Base-by-base conservation (phyloP, 2,329 filamentous ascomycete species). In the Fusarium nisikadoi region DNA sequence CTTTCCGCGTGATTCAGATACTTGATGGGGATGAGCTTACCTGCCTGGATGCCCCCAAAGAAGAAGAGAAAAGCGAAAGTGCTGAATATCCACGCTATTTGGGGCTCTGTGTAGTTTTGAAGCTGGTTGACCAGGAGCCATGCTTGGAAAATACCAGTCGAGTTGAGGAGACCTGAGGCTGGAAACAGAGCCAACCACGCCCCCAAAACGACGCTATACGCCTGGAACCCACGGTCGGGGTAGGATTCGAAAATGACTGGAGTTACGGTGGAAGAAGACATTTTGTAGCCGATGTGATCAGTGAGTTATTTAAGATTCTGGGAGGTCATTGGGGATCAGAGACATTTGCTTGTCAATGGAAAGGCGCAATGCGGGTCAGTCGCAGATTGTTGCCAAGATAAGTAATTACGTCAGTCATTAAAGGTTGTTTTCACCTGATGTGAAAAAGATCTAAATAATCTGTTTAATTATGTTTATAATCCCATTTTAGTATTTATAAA, bases 21-120 rank as follows among this genome's bases (percentile, higher is more conserved):
- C 8, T 25, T 19, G 1, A 13, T 19, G 8, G 6, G 9, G 23
- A 4, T 16, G 13, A 23, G 8, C 23, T 20, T 29, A n/a, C 43
- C 45, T 1, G 45, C 45, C 14, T 31, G 20, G 2, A 47, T 47
- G 0, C 45, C 45, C 10, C 45, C 45, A 17, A 47, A 47, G 27
- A 47, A 47, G 0, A 47, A 47, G 6, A 47, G 27, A 2, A 47
- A 47, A 1, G 27, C 45, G 6, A 47, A 47, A 3, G 27, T 31
- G 27, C 45, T 47, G 10, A 47, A 47, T 31, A 47, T 47, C 45
- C 45, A 47, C 10, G 27, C 20, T 3, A 47, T 47, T 9, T 31
- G 45, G 0, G 45, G 45, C 20, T 47, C 45, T 2, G 27, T 17
- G 5, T 47, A 31, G 0, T 23, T 23, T 0, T 31, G 14, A 0